Evolutionary conservation across 2,329 filamentous ascomycete species (phyloP).

Genomic region (Xylaria sp.): DNA sequence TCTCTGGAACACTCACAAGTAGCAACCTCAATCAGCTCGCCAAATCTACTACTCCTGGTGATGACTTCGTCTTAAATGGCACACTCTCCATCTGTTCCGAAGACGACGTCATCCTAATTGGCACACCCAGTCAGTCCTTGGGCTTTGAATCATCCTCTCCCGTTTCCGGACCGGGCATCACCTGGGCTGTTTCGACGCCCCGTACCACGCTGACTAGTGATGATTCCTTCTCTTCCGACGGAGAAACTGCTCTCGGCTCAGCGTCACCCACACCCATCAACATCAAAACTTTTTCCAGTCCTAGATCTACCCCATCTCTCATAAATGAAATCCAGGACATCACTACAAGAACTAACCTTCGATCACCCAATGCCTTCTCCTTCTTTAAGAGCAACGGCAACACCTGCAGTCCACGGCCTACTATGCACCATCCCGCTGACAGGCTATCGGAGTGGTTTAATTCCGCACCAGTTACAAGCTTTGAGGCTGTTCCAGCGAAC

Average conservation of each 20-base stretch:
- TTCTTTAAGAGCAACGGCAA: not conserved
- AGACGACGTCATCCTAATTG: slow-evolving; percentile 18
- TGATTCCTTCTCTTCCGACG: slow-evolving; percentile 16
- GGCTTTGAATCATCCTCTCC: slow-evolving; percentile 1
- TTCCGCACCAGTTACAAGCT: not conserved
- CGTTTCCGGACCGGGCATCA: slow-evolving; percentile 2
- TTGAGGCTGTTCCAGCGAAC: not conserved
- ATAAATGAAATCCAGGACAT: not conserved
- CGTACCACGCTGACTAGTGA: slow-evolving; percentile 22
- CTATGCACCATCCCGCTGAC: no score
- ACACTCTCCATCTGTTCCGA: slow-evolving; percentile 16
- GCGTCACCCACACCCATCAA: not conserved
- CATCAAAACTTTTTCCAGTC: not conserved
- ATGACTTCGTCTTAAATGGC: not conserved
- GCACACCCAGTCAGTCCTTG: not conserved
- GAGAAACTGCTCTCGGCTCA: slow-evolving; percentile 1
- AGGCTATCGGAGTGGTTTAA: not conserved
- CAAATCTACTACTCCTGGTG: slow-evolving; percentile 2
- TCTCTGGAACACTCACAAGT: slow-evolving; percentile 18
- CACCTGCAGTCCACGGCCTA: not conserved
- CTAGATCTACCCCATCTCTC: not conserved
- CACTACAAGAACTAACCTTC: not conserved
- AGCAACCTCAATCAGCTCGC: slow-evolving; percentile 18
- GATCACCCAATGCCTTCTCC: not conserved
- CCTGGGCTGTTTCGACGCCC: slow-evolving; percentile 8